Percentiles rank a stretch among this genome's conserved stretches.
These are phyloP conservation scores for Backusella parvicylindrica DNA, from an alignment of 192 early-diverging fungal species.

Conservation along the genomic window DNA sequence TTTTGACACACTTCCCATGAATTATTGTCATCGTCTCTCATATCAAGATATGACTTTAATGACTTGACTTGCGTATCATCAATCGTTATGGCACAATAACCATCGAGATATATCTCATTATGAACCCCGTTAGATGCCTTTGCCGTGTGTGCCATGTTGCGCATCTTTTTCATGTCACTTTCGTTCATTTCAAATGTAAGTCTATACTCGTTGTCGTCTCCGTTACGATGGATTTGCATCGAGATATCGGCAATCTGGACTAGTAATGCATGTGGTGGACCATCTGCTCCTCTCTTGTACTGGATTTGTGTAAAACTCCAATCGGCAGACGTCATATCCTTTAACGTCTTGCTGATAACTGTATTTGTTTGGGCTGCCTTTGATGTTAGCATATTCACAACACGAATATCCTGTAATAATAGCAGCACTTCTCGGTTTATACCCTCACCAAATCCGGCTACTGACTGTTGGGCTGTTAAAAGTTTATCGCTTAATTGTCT, in stretches of 20 bases:
- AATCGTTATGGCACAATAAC: constrained; percentile 26
- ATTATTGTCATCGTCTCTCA: background rate
- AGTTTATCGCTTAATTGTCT: constrained; percentile 38
- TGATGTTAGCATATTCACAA: constrained; percentile 11
- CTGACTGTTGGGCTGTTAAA: constrained; percentile 25
- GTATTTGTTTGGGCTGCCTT: background rate
- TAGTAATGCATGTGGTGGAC: constrained; percentile 15
- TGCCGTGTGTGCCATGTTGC: constrained; percentile 18
- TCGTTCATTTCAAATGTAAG: constrained; percentile 9
- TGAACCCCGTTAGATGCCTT: constrained; percentile 9
- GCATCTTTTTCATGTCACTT: constrained; percentile 18
- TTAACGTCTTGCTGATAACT: background rate
- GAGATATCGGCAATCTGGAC: constrained; percentile 24
- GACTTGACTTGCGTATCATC: constrained; percentile 20
- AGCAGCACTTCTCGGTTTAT: constrained; percentile 33
- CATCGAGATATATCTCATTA: constrained; percentile 13
- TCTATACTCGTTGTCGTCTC: background rate
- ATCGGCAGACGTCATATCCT: background rate
- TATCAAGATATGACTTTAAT: background rate
- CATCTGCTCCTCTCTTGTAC: constrained; percentile 25
- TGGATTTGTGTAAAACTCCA: constrained; percentile 19
- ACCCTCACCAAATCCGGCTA: constrained; percentile 37
- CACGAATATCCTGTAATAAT: constrained; percentile 38
- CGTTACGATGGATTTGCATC: constrained; percentile 15
- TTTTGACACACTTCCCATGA: constrained; percentile 4